Evolutionary conservation across 805 yeast species (phyloP).

Genomic region (Sugiyamaella floridensis): DNA sequence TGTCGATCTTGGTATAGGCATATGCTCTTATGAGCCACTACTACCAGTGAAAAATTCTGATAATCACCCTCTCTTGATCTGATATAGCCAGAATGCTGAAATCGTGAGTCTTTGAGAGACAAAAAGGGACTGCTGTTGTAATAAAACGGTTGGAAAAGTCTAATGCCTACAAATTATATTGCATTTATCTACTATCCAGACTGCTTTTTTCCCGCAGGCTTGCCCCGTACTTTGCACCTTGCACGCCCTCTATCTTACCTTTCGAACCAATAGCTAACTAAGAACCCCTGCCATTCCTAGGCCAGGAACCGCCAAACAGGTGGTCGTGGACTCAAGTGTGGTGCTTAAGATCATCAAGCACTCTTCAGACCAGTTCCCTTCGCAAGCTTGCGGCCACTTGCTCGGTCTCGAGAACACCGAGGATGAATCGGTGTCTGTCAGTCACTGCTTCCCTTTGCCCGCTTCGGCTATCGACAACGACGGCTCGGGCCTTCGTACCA

Average conservation of each 20-base stretch:
- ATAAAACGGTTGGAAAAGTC: too few species aligned
- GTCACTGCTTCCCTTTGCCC: slow-evolving; percentile 68
- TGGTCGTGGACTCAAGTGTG: slow-evolving; percentile 22
- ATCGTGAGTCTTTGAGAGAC: neutral
- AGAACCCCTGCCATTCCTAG: slow-evolving; percentile 1
- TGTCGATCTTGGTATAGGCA: neutral
- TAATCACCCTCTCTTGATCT: neutral
- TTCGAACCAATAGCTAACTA: neutral
- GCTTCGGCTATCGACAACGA: slow-evolving; percentile 45
- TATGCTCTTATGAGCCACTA: neutral
- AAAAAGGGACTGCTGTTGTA: too few species aligned
- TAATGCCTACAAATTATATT: too few species aligned
- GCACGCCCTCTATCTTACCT: too few species aligned
- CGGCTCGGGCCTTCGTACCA: slow-evolving; percentile 54
- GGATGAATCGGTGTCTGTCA: slow-evolving; percentile 39
- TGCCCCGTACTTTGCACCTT: too few species aligned
- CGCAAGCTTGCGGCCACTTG: slow-evolving; percentile 60
- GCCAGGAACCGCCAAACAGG: slow-evolving; percentile 12
- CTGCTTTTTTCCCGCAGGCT: too few species aligned
- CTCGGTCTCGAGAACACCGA: slow-evolving; percentile 63
- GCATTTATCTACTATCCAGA: too few species aligned
- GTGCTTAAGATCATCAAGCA: slow-evolving; percentile 59
- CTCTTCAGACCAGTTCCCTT: slow-evolving; percentile 56
- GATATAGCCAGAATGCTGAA: neutral
- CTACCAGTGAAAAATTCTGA: neutral